These are phyloP conservation scores for Colletotrichum kahawae DNA, from an alignment of 2,329 filamentous ascomycete genomes.

Conservation along the genomic window DNA sequence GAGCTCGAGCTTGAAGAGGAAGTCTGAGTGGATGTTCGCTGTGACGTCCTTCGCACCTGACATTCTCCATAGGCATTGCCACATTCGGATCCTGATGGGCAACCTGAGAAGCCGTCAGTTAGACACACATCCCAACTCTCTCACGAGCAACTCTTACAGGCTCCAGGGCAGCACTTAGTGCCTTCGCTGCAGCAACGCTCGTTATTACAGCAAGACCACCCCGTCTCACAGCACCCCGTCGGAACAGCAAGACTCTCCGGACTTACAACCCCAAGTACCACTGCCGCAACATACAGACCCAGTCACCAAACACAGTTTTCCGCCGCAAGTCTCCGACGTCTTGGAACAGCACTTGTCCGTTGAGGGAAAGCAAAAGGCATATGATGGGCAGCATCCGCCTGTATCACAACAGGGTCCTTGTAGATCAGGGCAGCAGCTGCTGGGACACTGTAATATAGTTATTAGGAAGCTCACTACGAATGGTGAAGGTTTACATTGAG, in stretches of 20 bases:
- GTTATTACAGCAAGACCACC: not conserved
- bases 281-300: not conserved
- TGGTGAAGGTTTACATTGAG: not conserved
- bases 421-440: not conserved
- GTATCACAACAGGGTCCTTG: not conserved
- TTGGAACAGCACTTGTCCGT: not conserved
- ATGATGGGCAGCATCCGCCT: not conserved
- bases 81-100: not conserved
- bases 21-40: not conserved
- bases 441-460: not conserved
- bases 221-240: not conserved
- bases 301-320: not conserved
- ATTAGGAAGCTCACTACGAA: not conserved
- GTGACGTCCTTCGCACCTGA: not conserved
- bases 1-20: not conserved
- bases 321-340: not conserved
- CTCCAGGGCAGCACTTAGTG: not conserved
- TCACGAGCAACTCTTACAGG: not conserved
- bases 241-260: not conserved
- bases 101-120: not conserved
- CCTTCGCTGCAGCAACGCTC: not conserved
- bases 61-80: not conserved
- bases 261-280: not conserved
- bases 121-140: no score
- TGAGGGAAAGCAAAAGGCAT: not conserved